phyloP scores from a whole-genome alignment of 805 yeast genomes.

The Nakazawaea ernobii region DNA sequence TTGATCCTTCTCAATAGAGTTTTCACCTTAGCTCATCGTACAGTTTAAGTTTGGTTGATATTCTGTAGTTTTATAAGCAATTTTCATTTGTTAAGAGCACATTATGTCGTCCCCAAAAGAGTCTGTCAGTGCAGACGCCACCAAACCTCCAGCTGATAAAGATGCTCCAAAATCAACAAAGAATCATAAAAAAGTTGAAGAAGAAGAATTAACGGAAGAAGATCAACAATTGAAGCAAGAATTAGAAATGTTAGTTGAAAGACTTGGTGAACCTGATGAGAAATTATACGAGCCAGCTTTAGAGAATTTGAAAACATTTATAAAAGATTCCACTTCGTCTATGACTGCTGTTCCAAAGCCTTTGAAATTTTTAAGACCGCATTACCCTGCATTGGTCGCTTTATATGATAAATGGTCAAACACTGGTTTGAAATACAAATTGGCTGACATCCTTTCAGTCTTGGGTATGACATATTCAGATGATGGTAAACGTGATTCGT shows the following conservation, averaged over 20 bases:
- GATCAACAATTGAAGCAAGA: conserved; percentile 84
- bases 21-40: no score
- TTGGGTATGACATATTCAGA: conserved; percentile 92
- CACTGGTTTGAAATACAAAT: conserved; percentile 39
- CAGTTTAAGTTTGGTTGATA: background rate
- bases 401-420: conserved; percentile 66
- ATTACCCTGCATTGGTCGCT: conserved; percentile 61
- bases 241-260: conserved; percentile 80
- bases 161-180: conserved; percentile 9
- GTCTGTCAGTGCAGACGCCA: conserved; percentile 8
- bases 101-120: conserved; percentile 7
- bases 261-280: conserved; percentile 51
- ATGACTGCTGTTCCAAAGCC: conserved; percentile 99
- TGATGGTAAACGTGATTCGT: conserved; percentile 70
- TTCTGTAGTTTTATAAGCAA: background rate
- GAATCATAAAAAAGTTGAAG: conserved; percentile 32
- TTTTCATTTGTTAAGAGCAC: background rate
- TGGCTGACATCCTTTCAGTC: conserved; percentile 89
- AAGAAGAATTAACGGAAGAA: conserved; percentile 89
- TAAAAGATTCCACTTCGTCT: conserved; percentile 90
- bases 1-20: no score
- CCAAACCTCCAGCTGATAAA: conserved; percentile 1
- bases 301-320: conserved; percentile 63
- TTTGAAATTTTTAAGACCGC: conserved; percentile 88
- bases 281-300: conserved; percentile 57